These are phyloP conservation scores for Sporobolomyces pararoseus DNA, from an alignment of 768 basidiomycete species.

Conservation along the genomic window DNA sequence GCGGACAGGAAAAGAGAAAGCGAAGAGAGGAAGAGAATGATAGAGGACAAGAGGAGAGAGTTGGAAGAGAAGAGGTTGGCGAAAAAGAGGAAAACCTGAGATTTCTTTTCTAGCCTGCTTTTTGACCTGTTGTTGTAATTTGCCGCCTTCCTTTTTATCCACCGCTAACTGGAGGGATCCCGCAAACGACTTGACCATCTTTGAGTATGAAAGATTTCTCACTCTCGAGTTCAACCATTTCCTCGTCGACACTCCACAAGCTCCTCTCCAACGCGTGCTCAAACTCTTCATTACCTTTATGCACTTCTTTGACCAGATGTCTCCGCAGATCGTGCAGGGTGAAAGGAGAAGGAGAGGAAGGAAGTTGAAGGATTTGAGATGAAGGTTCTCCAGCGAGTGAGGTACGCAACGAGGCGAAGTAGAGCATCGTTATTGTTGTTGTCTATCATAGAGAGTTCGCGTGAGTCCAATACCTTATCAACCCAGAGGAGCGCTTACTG, in stretches of 20 bases:
- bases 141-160: slow-evolving; percentile 53
- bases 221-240: slow-evolving; percentile 63
- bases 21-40: slow-evolving; percentile 30
- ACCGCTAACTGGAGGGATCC: slow-evolving; percentile 78
- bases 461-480: neutral
- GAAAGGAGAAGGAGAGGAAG: slow-evolving; percentile 50
- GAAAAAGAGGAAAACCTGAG: slow-evolving; percentile 51
- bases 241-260: slow-evolving; percentile 74
- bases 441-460: neutral
- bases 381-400: slow-evolving; percentile 57
- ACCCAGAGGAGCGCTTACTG: neutral
- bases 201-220: slow-evolving; percentile 55
- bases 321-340: slow-evolving; percentile 57
- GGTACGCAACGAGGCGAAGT: slow-evolving; percentile 66
- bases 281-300: slow-evolving; percentile 49
- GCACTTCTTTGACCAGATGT: slow-evolving; percentile 50
- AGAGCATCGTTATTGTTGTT: slow-evolving; percentile 51
- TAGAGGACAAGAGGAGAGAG: slow-evolving; percentile 36
- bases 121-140: slow-evolving; percentile 13
- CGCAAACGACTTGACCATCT: slow-evolving; percentile 72
- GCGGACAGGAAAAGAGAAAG: slow-evolving; percentile 18
- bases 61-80: slow-evolving; percentile 32
- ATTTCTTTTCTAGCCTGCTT: too few species aligned
- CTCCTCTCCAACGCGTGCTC: slow-evolving; percentile 59
- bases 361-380: slow-evolving; percentile 58